phyloP scores from a whole-genome alignment of 1,284 basidiomycete genomes.

The Irpex sp. region DNA sequence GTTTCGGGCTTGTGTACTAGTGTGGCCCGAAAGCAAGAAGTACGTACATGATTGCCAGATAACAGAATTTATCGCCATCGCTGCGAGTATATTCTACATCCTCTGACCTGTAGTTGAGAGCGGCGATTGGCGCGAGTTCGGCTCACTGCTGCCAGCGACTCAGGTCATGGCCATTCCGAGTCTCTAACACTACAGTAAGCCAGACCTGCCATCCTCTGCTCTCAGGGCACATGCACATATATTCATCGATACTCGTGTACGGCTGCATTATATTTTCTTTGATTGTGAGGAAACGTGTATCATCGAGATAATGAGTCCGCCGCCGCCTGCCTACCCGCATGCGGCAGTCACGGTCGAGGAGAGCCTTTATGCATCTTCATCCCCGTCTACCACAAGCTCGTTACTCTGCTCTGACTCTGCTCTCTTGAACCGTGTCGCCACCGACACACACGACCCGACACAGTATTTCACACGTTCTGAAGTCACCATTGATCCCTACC shows the following conservation, averaged over 20 bases:
- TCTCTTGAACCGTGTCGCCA: neutral
- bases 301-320: conserved; percentile 6
- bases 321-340: neutral
- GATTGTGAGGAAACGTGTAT: conserved; percentile 3
- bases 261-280: neutral
- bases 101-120: too few species aligned
- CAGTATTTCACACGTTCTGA: conserved; percentile 1
- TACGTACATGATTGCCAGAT: neutral
- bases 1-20: neutral
- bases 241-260: conserved; percentile 9
- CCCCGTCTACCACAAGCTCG: conserved; percentile 8
- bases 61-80: neutral
- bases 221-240: neutral
- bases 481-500: conserved; percentile 70
- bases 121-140: neutral
- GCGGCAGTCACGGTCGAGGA: neutral
- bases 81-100: neutral
- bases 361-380: conserved; percentile 9
- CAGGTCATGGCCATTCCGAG: too few species aligned
- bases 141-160: neutral
- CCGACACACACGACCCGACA: conserved; percentile 8
- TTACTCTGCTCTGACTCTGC: conserved; percentile 2
- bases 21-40: neutral
- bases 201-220: neutral
- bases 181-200: neutral